phyloP scores from a whole-genome alignment of 306 rosid genomes.

The Abrus pulchellus region DNA sequence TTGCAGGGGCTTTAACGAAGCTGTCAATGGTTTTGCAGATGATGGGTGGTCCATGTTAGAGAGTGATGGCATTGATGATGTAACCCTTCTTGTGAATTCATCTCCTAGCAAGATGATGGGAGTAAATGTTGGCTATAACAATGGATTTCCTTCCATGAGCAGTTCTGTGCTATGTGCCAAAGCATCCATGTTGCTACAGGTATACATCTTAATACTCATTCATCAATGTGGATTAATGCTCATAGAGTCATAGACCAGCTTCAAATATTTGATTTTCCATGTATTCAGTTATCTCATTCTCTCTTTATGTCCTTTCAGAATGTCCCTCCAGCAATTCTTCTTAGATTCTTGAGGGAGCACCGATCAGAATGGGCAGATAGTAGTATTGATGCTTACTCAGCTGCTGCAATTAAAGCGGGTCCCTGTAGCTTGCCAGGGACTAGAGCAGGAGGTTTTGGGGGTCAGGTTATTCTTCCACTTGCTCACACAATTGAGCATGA shows the following conservation, averaged over 20 bases:
- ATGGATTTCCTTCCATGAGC: constrained; percentile 78
- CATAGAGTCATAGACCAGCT: background rate
- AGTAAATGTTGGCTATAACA: constrained; percentile 66
- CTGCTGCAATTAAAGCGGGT: constrained; percentile 90
- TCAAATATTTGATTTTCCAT: background rate
- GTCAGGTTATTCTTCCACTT: constrained; percentile 95
- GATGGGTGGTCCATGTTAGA: constrained; percentile 98
- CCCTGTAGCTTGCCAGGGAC: constrained; percentile 81
- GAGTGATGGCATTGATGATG: constrained; percentile 95
- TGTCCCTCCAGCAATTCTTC: constrained; percentile 96
- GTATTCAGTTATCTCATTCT: constrained; percentile 21
- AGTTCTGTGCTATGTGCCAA: constrained; percentile 91
- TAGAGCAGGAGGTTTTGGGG: constrained; percentile 83
- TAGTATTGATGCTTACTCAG: constrained; percentile 96
- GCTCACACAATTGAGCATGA: constrained; percentile 96
- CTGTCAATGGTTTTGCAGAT: constrained; percentile 89
- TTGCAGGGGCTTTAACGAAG: constrained; percentile 96
- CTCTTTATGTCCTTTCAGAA: constrained; percentile 60
- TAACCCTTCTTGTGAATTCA: constrained; percentile 89
- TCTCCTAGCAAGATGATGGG: constrained; percentile 93
- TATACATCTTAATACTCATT: constrained; percentile 34
- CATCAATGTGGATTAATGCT: background rate
- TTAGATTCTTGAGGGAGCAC: constrained; percentile 93
- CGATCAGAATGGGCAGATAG: constrained; percentile 99
- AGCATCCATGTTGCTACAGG: constrained; percentile 98